Conservation (phyloP, 176 grass and related monocot species). For the Zizania latifolia region DNA sequence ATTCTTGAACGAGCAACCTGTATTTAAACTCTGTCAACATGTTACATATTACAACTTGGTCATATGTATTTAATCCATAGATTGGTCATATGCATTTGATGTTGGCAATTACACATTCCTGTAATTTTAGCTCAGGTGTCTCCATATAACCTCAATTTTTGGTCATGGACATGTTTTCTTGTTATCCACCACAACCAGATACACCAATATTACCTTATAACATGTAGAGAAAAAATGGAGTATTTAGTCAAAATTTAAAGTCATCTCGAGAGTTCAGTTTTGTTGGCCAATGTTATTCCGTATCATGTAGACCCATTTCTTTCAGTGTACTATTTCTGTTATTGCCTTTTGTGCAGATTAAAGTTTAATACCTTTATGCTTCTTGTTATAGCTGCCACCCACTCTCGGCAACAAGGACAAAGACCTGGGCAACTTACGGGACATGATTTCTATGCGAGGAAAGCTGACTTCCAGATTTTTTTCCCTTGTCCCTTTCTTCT, state of each 20-base stretch:
- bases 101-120: background rate
- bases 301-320: background rate
- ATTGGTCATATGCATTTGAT: background rate
- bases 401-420: slow-evolving; percentile 24
- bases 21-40: background rate
- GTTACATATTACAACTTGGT: too few relatives aligned
- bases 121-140: background rate
- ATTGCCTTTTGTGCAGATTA: background rate
- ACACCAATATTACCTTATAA: background rate
- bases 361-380: background rate
- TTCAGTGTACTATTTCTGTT: background rate
- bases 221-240: too few relatives aligned
- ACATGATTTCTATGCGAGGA: slow-evolving; percentile 59
- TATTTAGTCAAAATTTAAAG: background rate
- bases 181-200: background rate
- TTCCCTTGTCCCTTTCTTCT: background rate
- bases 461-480: slow-evolving; percentile 27
- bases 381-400: slow-evolving; percentile 16
- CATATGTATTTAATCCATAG: too few relatives aligned
- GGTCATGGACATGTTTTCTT: background rate
- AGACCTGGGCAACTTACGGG: slow-evolving; percentile 31
- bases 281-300: background rate
- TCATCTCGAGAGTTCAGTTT: background rate
- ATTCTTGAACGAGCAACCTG: background rate
- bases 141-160: background rate